A percentile compares a stretch with the other conserved stretches of the same genome.
Conservation (phyloP, 805 yeast genomes). For the Kazachstania kunashirensis region DNA sequence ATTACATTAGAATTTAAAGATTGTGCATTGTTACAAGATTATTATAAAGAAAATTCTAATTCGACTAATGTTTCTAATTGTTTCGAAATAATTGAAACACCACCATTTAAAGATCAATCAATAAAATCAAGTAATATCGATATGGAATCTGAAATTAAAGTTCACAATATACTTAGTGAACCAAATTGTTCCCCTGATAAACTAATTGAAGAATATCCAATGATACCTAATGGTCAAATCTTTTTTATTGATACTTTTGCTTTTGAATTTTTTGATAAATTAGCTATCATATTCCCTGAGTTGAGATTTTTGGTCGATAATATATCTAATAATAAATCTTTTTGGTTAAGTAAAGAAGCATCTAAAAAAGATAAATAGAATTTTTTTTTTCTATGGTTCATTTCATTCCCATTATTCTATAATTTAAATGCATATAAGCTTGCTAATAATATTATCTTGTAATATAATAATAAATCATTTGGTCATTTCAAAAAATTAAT, state of each 20-base stretch:
- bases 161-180: slow-evolving; percentile 4
- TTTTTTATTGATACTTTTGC: slow-evolving; percentile 82
- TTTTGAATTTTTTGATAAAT: slow-evolving; percentile 57
- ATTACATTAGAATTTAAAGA: slow-evolving; percentile 70
- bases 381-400: too few species aligned
- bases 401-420: too few species aligned
- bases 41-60: not conserved
- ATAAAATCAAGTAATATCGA: slow-evolving; percentile 4
- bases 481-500: too few species aligned
- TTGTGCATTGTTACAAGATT: slow-evolving; percentile 42
- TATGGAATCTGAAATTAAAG: slow-evolving; percentile 7
- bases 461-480: too few species aligned
- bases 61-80: not conserved
- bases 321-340: slow-evolving; percentile 42
- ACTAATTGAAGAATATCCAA: slow-evolving; percentile 39
- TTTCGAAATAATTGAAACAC: not conserved
- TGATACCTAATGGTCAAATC: slow-evolving; percentile 60
- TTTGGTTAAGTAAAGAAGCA: too few species aligned
- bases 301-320: slow-evolving; percentile 47
- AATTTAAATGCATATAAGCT: too few species aligned
- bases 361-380: too few species aligned
- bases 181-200: slow-evolving; percentile 21
- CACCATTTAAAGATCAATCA: not conserved
- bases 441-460: too few species aligned
- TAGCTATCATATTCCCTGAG: slow-evolving; percentile 52